phyloP scores from a whole-genome alignment of 768 basidiomycete species.

The Xerocomellus intermedius region DNA sequence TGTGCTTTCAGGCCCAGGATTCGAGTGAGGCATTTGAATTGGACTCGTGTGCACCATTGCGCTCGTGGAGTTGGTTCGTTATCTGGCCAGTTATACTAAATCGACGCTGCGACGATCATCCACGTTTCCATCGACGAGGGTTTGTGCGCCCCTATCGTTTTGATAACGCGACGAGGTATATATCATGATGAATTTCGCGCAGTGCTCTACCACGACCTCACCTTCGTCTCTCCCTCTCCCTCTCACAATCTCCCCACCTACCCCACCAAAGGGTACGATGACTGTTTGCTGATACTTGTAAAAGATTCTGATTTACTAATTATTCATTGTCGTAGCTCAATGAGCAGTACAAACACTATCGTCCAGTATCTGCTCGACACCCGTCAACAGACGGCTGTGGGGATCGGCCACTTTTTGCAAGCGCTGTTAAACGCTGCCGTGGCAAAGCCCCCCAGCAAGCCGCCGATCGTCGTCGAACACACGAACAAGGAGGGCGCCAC shows the following conservation, averaged over 20 bases:
- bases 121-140: conserved; percentile 41
- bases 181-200: neutral
- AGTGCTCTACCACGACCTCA: conserved; percentile 40
- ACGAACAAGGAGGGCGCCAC: neutral
- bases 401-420: conserved; percentile 50
- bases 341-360: conserved; percentile 8
- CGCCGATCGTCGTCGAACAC: conserved; percentile 4
- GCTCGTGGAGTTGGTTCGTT: neutral
- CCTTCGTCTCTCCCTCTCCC: conserved; percentile 56
- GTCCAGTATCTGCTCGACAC: conserved; percentile 4
- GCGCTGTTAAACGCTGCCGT: conserved; percentile 43
- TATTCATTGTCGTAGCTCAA: neutral
- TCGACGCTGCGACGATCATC: conserved; percentile 30
- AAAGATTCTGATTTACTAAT: neutral
- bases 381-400: neutral
- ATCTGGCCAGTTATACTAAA: neutral
- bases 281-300: no score
- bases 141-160: neutral
- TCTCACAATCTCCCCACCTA: no score
- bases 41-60: neutral
- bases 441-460: neutral
- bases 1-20: neutral
- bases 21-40: neutral
- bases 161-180: neutral
- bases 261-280: no score